Conservation (phyloP, 345 rosid species). For the Hirschfeldia incana region DNA sequence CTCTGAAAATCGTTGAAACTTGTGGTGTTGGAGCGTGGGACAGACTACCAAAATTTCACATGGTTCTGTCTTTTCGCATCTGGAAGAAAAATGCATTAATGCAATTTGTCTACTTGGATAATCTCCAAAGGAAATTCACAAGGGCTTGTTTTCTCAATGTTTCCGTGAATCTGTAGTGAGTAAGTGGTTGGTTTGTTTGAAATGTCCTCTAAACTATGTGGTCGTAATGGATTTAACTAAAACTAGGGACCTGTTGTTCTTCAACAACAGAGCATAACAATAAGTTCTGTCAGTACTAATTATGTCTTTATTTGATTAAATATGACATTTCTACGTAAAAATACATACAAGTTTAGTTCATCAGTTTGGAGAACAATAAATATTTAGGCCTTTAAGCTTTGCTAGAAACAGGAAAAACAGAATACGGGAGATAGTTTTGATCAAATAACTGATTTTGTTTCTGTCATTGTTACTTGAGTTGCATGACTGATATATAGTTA, state of each 20-base stretch:
- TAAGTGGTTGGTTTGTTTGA: background rate
- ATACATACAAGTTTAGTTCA: background rate
- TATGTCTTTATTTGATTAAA: slow-evolving; percentile 17
- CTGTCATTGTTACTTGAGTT: background rate
- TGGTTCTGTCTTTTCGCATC: slow-evolving; percentile 27
- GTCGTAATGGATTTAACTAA: background rate
- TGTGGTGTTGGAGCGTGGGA: slow-evolving; percentile 29
- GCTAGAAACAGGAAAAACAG: background rate
- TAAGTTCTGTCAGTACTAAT: slow-evolving; percentile 11
- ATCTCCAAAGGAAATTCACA: slow-evolving; percentile 9
- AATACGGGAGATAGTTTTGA: background rate
- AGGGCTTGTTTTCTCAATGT: slow-evolving; percentile 32
- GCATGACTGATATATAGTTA: background rate
- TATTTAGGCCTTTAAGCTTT: background rate
- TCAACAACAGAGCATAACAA: slow-evolving; percentile 20
- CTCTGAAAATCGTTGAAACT: slow-evolving; percentile 16
- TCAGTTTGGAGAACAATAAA: background rate
- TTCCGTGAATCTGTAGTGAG: background rate
- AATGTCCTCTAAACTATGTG: background rate
- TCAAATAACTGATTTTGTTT: background rate
- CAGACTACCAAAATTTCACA: slow-evolving; percentile 12
- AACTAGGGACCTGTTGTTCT: slow-evolving; percentile 24
- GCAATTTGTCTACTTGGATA: background rate
- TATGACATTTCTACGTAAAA: background rate
- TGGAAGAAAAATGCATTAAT: slow-evolving; percentile 1